A percentile compares a stretch with the other conserved stretches of the same genome.
Evolutionary conservation across 2,329 filamentous ascomycete species (phyloP).

Genomic region (Exophiala xenobiotica): DNA sequence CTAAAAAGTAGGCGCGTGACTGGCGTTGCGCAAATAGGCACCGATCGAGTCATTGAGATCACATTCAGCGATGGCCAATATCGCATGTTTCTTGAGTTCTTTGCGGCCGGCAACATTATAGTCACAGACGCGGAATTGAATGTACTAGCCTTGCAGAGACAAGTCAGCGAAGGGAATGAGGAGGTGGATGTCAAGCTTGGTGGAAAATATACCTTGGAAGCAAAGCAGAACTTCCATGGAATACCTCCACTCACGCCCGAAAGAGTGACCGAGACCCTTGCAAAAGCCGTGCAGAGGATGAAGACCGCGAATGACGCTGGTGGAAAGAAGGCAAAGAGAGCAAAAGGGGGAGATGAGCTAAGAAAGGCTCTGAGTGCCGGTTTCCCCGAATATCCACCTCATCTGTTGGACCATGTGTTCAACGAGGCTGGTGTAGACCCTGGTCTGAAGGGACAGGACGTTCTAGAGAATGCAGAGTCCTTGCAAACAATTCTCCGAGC

Average conservation of each 20-base stretch:
- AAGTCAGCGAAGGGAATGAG: constrained; percentile 76
- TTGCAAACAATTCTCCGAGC: constrained; percentile 67
- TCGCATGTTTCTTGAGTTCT: constrained; percentile 89
- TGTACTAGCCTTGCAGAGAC: constrained; percentile 76
- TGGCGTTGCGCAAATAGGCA: constrained; percentile 78
- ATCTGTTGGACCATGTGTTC: constrained; percentile 83
- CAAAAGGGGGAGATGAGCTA: constrained; percentile 71
- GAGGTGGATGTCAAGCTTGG: constrained; percentile 80
- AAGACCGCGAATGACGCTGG: constrained; percentile 32
- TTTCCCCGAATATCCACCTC: constrained; percentile 84
- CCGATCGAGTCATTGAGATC: constrained; percentile 88
- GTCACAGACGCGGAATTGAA: constrained; percentile 81
- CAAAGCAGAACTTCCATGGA: constrained; percentile 79
- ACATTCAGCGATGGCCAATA: constrained; percentile 90
- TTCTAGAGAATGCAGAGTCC: constrained; percentile 64
- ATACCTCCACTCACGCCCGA: constrained; percentile 73
- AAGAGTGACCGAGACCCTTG: constrained; percentile 67
- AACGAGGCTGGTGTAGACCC: constrained; percentile 68
- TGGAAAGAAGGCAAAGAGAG: constrained; percentile 68
- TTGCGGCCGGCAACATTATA: constrained; percentile 91
- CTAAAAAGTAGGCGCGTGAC: constrained; percentile 85
- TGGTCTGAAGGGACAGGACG: constrained; percentile 63
- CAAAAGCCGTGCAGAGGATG: constrained; percentile 56
- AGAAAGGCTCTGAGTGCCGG: constrained; percentile 77
- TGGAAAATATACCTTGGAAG: constrained; percentile 72